These are phyloP conservation scores for Cercospora sp. DNA, from an alignment of 2,329 filamentous ascomycete species.

Conservation along the genomic window DNA sequence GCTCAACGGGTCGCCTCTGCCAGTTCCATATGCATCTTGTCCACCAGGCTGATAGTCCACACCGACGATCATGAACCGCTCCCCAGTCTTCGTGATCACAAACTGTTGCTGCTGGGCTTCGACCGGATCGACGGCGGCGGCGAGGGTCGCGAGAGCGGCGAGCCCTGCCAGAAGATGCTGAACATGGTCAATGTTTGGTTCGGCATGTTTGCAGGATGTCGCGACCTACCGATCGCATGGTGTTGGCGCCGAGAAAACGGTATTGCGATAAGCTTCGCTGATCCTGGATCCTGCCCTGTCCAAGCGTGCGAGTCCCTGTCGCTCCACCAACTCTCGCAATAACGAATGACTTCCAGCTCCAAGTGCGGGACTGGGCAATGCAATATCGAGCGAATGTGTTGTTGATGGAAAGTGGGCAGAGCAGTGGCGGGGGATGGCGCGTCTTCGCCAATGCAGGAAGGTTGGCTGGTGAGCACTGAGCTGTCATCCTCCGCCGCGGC, in stretches of 20 bases:
- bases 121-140: constrained; percentile 56
- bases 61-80: constrained; percentile 57
- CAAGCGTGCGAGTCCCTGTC: not conserved
- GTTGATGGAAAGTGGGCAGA: not conserved
- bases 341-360: not conserved
- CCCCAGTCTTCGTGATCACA: constrained; percentile 58
- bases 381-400: not conserved
- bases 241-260: constrained; percentile 5
- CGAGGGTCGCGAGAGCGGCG: constrained; percentile 37
- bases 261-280: not conserved
- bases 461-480: not conserved
- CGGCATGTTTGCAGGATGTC: not conserved
- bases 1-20: constrained; percentile 57
- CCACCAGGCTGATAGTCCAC: constrained; percentile 67
- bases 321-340: not conserved
- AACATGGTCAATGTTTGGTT: constrained; percentile 3
- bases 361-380: not conserved
- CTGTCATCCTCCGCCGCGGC: not conserved
- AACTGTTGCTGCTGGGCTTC: constrained; percentile 62
- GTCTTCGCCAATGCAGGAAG: not conserved
- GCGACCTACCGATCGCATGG: constrained; percentile 3
- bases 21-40: constrained; percentile 56
- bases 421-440: not conserved
- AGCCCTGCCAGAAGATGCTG: not conserved
- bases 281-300: not conserved